Conservation (phyloP, 139 green algal species). For the Picochlorum sp. region DNA sequence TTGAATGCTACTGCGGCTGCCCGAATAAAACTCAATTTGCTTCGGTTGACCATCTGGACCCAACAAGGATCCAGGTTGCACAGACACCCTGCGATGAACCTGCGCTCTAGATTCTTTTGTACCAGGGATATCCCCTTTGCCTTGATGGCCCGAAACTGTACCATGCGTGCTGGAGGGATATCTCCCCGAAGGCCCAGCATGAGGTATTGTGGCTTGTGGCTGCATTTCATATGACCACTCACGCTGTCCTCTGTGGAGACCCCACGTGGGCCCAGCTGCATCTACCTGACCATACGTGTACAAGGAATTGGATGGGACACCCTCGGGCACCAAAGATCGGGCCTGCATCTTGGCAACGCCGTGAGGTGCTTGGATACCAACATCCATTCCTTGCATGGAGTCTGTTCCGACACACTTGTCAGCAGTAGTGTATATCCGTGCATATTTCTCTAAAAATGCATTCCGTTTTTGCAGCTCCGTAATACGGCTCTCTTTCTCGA, state of each 20-base stretch:
- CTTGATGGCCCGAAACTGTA: too few relatives aligned
- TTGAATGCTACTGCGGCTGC: neutral
- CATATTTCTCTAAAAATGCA: constrained; percentile 7
- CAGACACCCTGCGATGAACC: neutral
- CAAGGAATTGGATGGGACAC: neutral
- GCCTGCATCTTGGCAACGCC: constrained; percentile 10
- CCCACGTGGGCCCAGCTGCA: neutral
- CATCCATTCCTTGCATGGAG: neutral
- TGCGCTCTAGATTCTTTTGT: neutral
- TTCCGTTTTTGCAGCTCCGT: neutral
- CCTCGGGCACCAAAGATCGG: constrained; percentile 5
- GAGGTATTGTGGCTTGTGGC: neutral
- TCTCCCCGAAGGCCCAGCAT: neutral
- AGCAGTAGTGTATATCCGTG: neutral
- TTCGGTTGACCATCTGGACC: neutral
- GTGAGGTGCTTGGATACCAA: constrained; percentile 5
- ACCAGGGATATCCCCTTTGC: neutral
- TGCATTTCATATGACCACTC: neutral
- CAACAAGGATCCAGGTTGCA: neutral
- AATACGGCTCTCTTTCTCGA: neutral
- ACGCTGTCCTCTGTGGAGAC: neutral
- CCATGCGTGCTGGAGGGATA: too few relatives aligned
- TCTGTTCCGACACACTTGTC: constrained; percentile 10
- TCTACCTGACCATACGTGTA: constrained; percentile 5
- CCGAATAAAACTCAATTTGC: constrained; percentile 2